Evolutionary conservation across 768 basidiomycete species (phyloP).

Genomic region (Baorangia bicolor): DNA sequence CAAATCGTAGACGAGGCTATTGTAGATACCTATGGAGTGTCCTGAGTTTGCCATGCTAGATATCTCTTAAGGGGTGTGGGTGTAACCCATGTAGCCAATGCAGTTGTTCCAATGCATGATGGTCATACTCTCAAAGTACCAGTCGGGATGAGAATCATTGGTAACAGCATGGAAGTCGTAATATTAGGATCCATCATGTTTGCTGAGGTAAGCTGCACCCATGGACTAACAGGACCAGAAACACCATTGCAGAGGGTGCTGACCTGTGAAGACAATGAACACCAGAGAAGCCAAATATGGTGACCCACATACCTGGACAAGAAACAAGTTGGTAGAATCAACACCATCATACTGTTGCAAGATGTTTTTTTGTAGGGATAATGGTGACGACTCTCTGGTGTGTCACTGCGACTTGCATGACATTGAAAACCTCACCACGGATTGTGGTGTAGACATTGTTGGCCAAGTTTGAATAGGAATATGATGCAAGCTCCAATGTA

Average conservation of each 20-base stretch:
- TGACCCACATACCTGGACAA: constrained; percentile 70
- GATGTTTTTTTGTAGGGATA: constrained; percentile 67
- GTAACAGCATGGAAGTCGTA: constrained; percentile 94
- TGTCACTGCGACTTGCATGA: constrained; percentile 61
- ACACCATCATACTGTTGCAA: constrained; percentile 88
- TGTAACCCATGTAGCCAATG: constrained; percentile 85
- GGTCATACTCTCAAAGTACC: constrained; percentile 97
- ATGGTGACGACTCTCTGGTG: constrained; percentile 72
- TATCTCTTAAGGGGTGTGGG: constrained; percentile 73
- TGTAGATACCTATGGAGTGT: constrained; percentile 79
- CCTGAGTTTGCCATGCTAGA: constrained; percentile 63
- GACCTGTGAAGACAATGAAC: constrained; percentile 48
- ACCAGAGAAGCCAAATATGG: background rate
- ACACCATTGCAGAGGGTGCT: constrained; percentile 90
- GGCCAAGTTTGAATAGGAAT: constrained; percentile 59
- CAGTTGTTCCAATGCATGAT: constrained; percentile 87
- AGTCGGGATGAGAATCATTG: constrained; percentile 91
- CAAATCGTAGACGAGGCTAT: constrained; percentile 84
- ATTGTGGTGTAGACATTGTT: constrained; percentile 81
- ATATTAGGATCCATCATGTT: constrained; percentile 81
- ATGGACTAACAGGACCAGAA: constrained; percentile 77
- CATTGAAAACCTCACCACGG: constrained; percentile 93
- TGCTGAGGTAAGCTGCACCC: constrained; percentile 69
- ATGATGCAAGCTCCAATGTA: constrained; percentile 66
- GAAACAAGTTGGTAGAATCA: constrained; percentile 77